These are phyloP conservation scores for Ceratocystis colombiana DNA, from an alignment of 2,329 filamentous ascomycete species.

Conservation along the genomic window DNA sequence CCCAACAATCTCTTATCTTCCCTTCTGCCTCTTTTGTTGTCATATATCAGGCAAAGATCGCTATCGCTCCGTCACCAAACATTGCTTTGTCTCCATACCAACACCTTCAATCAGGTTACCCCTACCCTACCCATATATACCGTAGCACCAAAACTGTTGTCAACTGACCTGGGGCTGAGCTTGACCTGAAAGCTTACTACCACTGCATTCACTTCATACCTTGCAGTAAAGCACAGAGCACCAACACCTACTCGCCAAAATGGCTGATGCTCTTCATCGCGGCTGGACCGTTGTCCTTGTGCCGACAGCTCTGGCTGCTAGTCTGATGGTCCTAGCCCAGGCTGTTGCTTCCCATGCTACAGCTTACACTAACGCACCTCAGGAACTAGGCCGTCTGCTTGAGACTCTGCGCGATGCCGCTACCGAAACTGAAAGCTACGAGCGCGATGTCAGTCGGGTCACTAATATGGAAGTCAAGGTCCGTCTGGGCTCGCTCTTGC, in stretches of 20 bases:
- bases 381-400: conserved; percentile 48
- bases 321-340: conserved; percentile 45
- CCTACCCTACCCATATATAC: background rate
- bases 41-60: background rate
- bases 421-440: conserved; percentile 54
- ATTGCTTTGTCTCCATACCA: background rate
- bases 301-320: conserved; percentile 48
- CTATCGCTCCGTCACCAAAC: background rate
- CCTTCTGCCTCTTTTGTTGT: background rate
- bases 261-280: conserved; percentile 43
- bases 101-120: background rate
- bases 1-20: background rate
- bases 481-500: conserved; percentile 46
- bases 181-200: background rate
- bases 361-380: conserved; percentile 49
- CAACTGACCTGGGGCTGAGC: background rate
- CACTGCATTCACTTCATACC: background rate
- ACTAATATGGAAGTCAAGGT: conserved; percentile 53
- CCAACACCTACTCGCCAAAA: conserved; percentile 28
- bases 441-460: conserved; percentile 49
- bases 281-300: conserved; percentile 50
- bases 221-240: background rate
- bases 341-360: conserved; percentile 43
- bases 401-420: conserved; percentile 53
- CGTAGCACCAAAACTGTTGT: background rate